Conservation (phyloP, 179 eudicot species). For the Silene noctiflora region DNA sequence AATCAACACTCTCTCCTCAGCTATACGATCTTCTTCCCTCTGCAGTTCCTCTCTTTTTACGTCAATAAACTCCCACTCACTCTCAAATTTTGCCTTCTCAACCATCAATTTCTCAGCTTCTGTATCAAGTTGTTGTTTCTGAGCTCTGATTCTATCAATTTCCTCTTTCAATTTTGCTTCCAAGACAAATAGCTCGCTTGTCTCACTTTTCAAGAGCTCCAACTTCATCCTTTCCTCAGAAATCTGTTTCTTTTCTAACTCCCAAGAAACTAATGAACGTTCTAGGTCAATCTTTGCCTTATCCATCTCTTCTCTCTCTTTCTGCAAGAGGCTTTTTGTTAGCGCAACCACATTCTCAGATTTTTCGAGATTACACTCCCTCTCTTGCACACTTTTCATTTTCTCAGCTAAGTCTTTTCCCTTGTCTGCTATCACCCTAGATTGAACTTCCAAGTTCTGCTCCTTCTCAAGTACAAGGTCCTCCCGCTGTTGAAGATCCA, state of each 20-base stretch:
- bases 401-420: conserved; percentile 61
- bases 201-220: conserved; percentile 68
- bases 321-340: conserved; percentile 39
- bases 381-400: conserved; percentile 46
- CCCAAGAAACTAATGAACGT: conserved; percentile 47
- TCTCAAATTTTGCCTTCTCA: conserved; percentile 79
- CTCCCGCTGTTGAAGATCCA: conserved; percentile 67
- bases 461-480: conserved; percentile 64
- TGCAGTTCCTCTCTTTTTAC: conserved; percentile 75
- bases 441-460: conserved; percentile 59
- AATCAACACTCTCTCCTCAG: conserved; percentile 56
- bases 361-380: conserved; percentile 46
- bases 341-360: conserved; percentile 51
- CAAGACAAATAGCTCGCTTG: conserved; percentile 57
- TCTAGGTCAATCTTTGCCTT: conserved; percentile 43
- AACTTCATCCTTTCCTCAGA: conserved; percentile 51
- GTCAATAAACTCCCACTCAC: conserved; percentile 86
- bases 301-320: conserved; percentile 56
- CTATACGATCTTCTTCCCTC: conserved; percentile 68
- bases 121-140: conserved; percentile 65
- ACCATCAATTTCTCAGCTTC: conserved; percentile 72
- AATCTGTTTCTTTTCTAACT: conserved; percentile 50
- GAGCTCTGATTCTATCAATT: conserved; percentile 71
- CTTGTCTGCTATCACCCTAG: conserved; percentile 56
- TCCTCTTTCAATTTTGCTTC: conserved; percentile 83